Base-by-base conservation (phyloP, 495 filamentous ascomycete genomes). In the Terfezia boudieri region DNA sequence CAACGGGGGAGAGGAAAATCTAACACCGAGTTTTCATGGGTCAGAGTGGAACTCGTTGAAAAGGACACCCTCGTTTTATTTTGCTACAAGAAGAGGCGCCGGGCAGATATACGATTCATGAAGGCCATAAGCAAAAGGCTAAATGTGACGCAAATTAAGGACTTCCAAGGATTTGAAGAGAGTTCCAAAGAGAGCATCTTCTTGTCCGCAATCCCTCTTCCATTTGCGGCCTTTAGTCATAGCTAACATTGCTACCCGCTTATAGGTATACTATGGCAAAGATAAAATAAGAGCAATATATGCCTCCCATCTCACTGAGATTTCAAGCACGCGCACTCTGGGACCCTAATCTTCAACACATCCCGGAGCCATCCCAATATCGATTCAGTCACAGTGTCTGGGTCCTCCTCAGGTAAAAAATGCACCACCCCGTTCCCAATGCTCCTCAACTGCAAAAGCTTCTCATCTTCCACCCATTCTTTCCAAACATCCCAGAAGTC, bases 51-150 rank as follows among this genome's bases (percentile, higher is more conserved):
- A 50, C 57, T 75, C 5, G 66, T 73, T 48, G 69, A 69, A 23
- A 62, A 68, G 20, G 60, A 68, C 48, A 65, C 85, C 1, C 71
- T 83, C 4, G 79, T 88, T 61, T 95, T 84, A 67, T 98, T 98
- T 70, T 96, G 89, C 69, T 94, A 84, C 70, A 95, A 93, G 70
- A 86, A 81, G 68, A 74, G 90, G 57, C 76, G 90, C 59, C 73
- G 80, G 56, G 73, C 73, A 26, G 73, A 75, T 62, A 54, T 71
- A 52, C 61, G 64, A 11, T 75, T 75, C 55, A 67, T 75, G 60
- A 73, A 71, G 58, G 60, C 60, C 5, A 64, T 66, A 8, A 68
- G 60, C 55, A 74, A 72, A 60, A 59, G 59, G 53, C 67, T 75
- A 53, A 52, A 64, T 35, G 68, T 75, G 1, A 57, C 60, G 43